These are phyloP conservation scores for Eremothecium gossypii DNA, from an alignment of 1,139 yeast genomes.

Conservation along the genomic window DNA sequence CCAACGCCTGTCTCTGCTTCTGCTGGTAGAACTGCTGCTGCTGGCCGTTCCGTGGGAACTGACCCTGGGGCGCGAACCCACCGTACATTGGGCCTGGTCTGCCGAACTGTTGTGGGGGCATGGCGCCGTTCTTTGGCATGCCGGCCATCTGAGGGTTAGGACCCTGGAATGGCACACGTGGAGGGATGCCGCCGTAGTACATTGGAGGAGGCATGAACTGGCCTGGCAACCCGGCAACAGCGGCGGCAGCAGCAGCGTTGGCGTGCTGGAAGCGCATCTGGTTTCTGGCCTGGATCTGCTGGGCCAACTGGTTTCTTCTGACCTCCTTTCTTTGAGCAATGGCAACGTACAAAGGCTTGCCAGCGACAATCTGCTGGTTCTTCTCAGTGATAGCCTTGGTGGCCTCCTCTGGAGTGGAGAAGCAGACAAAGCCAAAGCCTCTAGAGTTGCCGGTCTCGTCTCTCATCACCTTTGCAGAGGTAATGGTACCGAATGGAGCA, in stretches of 20 bases:
- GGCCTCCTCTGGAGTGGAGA: constrained; percentile 97
- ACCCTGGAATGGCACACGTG: constrained; percentile 81
- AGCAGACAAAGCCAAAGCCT: constrained; percentile 98
- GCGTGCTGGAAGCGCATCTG: constrained; percentile 97
- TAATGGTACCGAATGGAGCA: constrained; percentile 86
- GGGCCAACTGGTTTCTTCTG: constrained; percentile 94
- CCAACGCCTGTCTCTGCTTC: constrained; percentile 83
- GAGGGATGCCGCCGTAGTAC: constrained; percentile 72
- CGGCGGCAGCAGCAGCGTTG: constrained; percentile 46
- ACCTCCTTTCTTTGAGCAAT: constrained; percentile 98
- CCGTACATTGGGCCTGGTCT: constrained; percentile 84
- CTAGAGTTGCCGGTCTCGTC: constrained; percentile 92
- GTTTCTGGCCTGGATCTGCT: constrained; percentile 97
- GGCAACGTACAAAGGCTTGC: constrained; percentile 97
- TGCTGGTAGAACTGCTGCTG: constrained; percentile 49
- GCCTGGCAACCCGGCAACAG: constrained; percentile 67
- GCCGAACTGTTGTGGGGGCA: constrained; percentile 40
- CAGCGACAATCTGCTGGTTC: constrained; percentile 94
- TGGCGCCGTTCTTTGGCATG: constrained; percentile 53
- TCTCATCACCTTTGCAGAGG: constrained; percentile 94
- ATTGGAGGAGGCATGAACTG: constrained; percentile 95
- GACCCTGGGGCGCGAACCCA: constrained; percentile 51
- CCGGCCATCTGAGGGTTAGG: constrained; percentile 85
- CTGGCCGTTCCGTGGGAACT: constrained; percentile 32
- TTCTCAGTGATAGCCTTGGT: constrained; percentile 97